Evolutionary conservation across 2,329 filamentous ascomycete species (phyloP).

Genomic region (Aspergillus fijiensis): DNA sequence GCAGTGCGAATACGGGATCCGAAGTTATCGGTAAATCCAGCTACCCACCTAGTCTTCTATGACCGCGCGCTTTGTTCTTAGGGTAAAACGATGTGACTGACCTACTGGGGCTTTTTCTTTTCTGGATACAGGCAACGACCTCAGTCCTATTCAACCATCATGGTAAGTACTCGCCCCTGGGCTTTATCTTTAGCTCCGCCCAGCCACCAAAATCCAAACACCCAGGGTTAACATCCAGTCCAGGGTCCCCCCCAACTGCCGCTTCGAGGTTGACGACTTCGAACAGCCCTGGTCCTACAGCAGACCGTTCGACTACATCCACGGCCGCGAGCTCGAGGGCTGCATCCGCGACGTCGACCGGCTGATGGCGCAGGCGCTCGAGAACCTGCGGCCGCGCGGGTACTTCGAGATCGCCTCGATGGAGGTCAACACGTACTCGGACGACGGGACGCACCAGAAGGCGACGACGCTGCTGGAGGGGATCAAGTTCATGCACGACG

Average conservation of each 20-base stretch:
- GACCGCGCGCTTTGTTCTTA: not conserved
- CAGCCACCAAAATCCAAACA: no score
- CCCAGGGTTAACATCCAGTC: not conserved
- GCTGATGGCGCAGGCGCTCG: slow-evolving; percentile 28
- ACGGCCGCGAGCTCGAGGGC: slow-evolving; percentile 34
- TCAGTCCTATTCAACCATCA: slow-evolving; percentile 33
- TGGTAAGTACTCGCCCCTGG: slow-evolving; percentile 21
- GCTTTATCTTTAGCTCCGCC: no score
- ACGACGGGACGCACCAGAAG: slow-evolving; percentile 31
- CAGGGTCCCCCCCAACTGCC: slow-evolving; percentile 37
- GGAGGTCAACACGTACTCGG: slow-evolving; percentile 88
- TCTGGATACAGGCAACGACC: slow-evolving; percentile 28
- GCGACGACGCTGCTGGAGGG: slow-evolving; percentile 26
- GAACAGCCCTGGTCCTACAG: slow-evolving; percentile 32
- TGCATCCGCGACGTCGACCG: slow-evolving; percentile 28
- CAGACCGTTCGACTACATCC: slow-evolving; percentile 33
- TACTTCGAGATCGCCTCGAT: slow-evolving; percentile 57
- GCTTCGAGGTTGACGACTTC: slow-evolving; percentile 36
- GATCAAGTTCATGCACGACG: slow-evolving; percentile 30
- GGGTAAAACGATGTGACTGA: not conserved
- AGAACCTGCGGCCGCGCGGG: slow-evolving; percentile 28
- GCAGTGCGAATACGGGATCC: slow-evolving; percentile 27
- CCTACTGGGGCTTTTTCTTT: not conserved
- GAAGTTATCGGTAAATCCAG: slow-evolving; percentile 29
- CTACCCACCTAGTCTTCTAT: no score